Evolutionary conservation across 192 early-diverging fungal species (phyloP), one percentile per base, ranked within the genome.

Genomic region (Rhizoclosmatium globosum): DNA sequence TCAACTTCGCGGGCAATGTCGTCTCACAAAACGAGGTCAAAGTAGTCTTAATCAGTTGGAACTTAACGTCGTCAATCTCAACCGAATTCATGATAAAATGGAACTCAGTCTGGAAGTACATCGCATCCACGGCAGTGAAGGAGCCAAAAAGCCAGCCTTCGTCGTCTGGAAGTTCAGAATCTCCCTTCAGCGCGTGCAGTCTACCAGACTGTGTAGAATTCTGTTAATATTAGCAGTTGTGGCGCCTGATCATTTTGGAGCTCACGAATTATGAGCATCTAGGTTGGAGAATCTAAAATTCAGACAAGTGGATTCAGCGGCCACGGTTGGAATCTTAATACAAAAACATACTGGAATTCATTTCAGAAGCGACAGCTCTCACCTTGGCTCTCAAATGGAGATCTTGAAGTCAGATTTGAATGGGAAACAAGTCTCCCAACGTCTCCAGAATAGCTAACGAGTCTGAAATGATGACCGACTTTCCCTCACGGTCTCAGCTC

Each of bases 371-470:
- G 42, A 62, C 41, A 6, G 72, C 38, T 42, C 72, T 9, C 2
- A 59, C 72, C 44, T 43, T 39, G 7, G 72, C 56, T n/a, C n/a
- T n/a, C n/a, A n/a, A n/a, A n/a, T n/a, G n/a, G n/a, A n/a, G n/a
- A n/a, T n/a, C n/a, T n/a, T n/a, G n/a, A n/a, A n/a, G n/a, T n/a
- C n/a, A 74, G 2, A 62, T 44, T 1, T 9, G 13, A 11, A 39
- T 45, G 23, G n/a, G n/a, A 19, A 74, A 62, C 72, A 74, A 19
- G 21, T 74, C 72, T 15, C 11, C 44, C 15, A 74, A 42, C 44
- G 72, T 62, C 44, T 74, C 72, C 2, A 74, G n/a, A 19, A 74
- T 62, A n/a, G 72, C 72, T n/a, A 74, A 39, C 43, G 72, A 74
- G 59, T 74, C 72, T 9, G 72, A 42, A 44, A 74, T 47, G 2